Evolutionary conservation across 768 basidiomycete genomes (phyloP).

Genomic region (Lentinus tigrinus): DNA sequence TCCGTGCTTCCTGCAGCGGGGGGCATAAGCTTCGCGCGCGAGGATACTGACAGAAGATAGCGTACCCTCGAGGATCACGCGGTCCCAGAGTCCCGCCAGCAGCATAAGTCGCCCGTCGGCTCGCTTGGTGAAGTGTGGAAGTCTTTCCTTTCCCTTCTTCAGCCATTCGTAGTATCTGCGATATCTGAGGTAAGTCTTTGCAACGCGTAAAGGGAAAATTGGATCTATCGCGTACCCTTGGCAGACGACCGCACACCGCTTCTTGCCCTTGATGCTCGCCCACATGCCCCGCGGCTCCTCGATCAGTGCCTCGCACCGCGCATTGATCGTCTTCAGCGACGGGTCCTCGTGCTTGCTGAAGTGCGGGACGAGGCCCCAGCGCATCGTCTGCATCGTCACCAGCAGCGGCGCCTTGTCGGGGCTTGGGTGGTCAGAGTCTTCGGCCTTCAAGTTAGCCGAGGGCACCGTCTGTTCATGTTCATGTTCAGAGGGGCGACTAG

Average conservation of each 20-base stretch:
- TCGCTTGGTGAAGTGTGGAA: slow-evolving; percentile 80
- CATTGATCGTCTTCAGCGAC: slow-evolving; percentile 83
- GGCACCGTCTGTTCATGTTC: too few species aligned
- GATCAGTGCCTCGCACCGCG: slow-evolving; percentile 77
- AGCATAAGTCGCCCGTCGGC: slow-evolving; percentile 68
- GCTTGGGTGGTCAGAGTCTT: too few species aligned
- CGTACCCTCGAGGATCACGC: slow-evolving; percentile 60
- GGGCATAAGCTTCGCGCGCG: neutral
- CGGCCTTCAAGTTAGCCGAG: too few species aligned
- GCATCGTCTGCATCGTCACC: slow-evolving; percentile 77
- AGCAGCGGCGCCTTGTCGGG: neutral
- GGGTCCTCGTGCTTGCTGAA: slow-evolving; percentile 79
- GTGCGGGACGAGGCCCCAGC: slow-evolving; percentile 87
- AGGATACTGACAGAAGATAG: neutral
- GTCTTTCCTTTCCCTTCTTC: slow-evolving; percentile 72
- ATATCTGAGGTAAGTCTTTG: neutral
- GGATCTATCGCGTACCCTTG: too few species aligned
- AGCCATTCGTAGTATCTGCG: slow-evolving; percentile 95
- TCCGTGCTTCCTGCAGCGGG: slow-evolving; percentile 45
- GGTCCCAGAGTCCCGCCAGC: slow-evolving; percentile 87
- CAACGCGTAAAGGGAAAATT: too few species aligned
- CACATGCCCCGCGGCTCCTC: slow-evolving; percentile 78
- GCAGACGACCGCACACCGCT: slow-evolving; percentile 82
- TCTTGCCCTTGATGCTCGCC: slow-evolving; percentile 75
- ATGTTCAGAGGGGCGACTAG: neutral